Conservation (phyloP, 1,284 basidiomycete genomes). For the Mycosarcoma maydis region DNA sequence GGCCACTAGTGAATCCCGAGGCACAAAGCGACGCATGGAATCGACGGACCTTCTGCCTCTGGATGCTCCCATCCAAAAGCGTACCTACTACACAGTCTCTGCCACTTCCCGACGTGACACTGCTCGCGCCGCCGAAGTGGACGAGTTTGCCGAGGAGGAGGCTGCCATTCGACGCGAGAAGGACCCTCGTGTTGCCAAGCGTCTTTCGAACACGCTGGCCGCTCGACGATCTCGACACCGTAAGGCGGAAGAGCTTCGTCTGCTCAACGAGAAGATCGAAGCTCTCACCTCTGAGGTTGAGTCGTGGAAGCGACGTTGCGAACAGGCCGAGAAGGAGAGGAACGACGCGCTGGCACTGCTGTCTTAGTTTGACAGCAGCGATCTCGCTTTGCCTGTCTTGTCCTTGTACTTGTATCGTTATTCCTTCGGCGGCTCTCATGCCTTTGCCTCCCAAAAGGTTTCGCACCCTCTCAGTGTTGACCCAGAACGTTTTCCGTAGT, state of each 20-base stretch:
- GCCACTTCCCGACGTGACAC: slow-evolving; percentile 62
- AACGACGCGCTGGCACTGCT: slow-evolving; percentile 39
- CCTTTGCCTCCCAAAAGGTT: slow-evolving; percentile 18
- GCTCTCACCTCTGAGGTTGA: slow-evolving; percentile 52
- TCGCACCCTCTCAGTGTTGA: slow-evolving; percentile 1
- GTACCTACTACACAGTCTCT: slow-evolving; percentile 61
- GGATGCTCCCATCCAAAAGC: slow-evolving; percentile 64
- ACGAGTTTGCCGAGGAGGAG: slow-evolving; percentile 45
- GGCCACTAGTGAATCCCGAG: slow-evolving; percentile 23
- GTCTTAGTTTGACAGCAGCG: neutral
- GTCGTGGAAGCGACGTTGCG: slow-evolving; percentile 62
- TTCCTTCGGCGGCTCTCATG: too few relatives aligned
- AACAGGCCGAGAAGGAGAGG: slow-evolving; percentile 59
- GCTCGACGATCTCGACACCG: slow-evolving; percentile 63
- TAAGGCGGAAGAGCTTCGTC: slow-evolving; percentile 63
- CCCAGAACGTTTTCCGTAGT: slow-evolving; percentile 2
- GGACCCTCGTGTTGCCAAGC: slow-evolving; percentile 63
- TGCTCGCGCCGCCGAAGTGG: slow-evolving; percentile 15
- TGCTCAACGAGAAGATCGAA: slow-evolving; percentile 61
- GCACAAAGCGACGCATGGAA: slow-evolving; percentile 59
- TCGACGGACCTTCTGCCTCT: slow-evolving; percentile 61
- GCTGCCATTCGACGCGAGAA: slow-evolving; percentile 49
- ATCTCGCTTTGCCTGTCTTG: slow-evolving; percentile 13
- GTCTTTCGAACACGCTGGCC: slow-evolving; percentile 65
- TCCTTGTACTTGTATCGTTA: slow-evolving; percentile 9